phyloP scores from a whole-genome alignment of 345 rosid genomes.

The Eucalyptus curtisii region DNA sequence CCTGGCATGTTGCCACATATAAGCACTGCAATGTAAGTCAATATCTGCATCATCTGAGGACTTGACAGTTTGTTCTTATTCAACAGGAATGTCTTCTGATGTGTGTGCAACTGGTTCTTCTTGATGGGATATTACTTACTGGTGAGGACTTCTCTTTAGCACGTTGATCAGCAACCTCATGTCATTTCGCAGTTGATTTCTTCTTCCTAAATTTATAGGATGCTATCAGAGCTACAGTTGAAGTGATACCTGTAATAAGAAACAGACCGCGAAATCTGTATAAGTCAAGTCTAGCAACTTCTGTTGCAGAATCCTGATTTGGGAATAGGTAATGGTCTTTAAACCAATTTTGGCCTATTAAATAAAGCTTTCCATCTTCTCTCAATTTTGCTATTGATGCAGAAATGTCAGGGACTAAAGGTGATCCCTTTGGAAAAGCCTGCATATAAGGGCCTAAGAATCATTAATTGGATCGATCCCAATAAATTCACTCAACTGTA shows the following conservation, averaged over 20 bases:
- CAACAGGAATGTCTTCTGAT: background rate
- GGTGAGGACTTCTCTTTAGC: fast-evolving
- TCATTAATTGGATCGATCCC: too few relatives aligned
- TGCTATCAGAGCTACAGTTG: constrained; percentile 5
- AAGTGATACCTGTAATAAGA: constrained; percentile 7
- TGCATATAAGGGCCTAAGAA: too few relatives aligned
- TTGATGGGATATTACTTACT: background rate
- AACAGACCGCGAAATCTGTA: constrained; percentile 11
- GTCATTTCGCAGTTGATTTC: fast-evolving
- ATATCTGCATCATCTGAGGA: background rate
- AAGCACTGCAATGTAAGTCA: background rate
- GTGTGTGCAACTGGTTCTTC: background rate
- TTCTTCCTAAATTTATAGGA: background rate
- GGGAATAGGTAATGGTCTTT: too few relatives aligned
- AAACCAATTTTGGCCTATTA: too few relatives aligned
- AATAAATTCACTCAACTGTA: background rate
- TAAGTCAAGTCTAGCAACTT: background rate
- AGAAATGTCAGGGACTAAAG: too few relatives aligned
- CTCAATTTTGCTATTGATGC: too few relatives aligned
- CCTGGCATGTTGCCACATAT: background rate
- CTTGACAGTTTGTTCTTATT: background rate
- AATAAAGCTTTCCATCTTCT: too few relatives aligned
- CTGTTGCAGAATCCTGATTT: background rate
- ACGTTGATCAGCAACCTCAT: background rate
- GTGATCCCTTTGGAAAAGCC: too few relatives aligned